Base-by-base conservation (phyloP, 768 basidiomycete genomes). In the Mycena metata region DNA sequence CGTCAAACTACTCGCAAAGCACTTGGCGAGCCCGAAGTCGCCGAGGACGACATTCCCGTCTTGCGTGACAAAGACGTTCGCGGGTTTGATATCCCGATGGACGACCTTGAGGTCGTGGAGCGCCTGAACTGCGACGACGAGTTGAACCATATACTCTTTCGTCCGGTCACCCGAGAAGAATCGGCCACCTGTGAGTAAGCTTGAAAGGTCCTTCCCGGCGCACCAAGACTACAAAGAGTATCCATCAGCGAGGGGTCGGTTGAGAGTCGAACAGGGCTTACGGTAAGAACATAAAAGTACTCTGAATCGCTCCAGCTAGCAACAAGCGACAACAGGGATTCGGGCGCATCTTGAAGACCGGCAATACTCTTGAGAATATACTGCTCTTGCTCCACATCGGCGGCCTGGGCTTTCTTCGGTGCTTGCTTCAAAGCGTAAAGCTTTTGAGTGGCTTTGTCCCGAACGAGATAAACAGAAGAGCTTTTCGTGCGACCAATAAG, bases 41-140 rank as follows among this genome's bases (percentile, higher is more conserved):
- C 69, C 69, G 16, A 76, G 59, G 3, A 73, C 55, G 21, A 71
- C 13, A 39, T 75, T 73, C 3, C 75, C 75, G 15, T 66, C 55
- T 10, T 21, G 43, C 15, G 56, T 62, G 33, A 75, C 45, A 7
- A 76, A 64, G 54, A 76, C 60, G 23, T 76, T 76, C 49, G 59
- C 61, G 5, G 75, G 74, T 60, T 76, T 76, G 58, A 76, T 30
- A 46, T 74, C 75, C 12, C 75, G 72, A 36, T 76, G 74, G 16
- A 76, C 51, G 33, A 73, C 62, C 13, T 57, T 49, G 3, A 33
- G 57, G 12, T 30, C 21, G 36, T 73, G 74, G 5, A 76, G 56
- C 1, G 50, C 43, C 41, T 74, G 71, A 12, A 76, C 42, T 9
- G 71, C 69, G 15, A 70, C 21, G 9, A 73, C 52, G 33, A 77